Conservation (phyloP, 352 stramenopile species). For the Phytophthora ohioensis region DNA sequence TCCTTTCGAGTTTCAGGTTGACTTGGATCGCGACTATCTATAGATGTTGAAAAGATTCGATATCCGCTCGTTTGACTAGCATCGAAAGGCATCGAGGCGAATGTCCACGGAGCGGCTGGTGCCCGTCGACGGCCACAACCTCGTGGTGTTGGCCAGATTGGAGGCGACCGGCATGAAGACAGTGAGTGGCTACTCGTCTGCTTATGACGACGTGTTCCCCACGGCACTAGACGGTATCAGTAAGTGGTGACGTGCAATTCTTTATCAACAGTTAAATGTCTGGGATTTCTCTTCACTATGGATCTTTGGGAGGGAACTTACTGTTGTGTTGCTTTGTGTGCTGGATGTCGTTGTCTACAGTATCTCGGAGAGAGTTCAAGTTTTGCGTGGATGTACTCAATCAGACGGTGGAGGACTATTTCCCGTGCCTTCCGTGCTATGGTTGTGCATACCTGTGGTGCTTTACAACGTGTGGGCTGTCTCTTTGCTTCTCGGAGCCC, state of each 20-base stretch:
- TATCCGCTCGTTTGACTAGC: conserved; percentile 26
- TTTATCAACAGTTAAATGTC: not conserved
- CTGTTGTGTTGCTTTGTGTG: not conserved
- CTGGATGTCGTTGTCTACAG: conserved; percentile 33
- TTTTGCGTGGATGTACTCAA: conserved; percentile 83
- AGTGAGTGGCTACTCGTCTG: conserved; percentile 60
- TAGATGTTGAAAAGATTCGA: conserved; percentile 30
- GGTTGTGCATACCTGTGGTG: conserved; percentile 76
- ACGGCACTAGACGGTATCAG: conserved; percentile 71
- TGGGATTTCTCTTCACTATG: not conserved
- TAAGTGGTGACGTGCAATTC: conserved; percentile 28
- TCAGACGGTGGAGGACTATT: conserved; percentile 78
- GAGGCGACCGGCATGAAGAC: conserved; percentile 56
- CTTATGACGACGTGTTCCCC: conserved; percentile 68
- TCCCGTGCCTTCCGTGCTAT: conserved; percentile 77
- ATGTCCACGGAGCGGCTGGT: conserved; percentile 78
- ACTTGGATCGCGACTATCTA: conserved; percentile 14
- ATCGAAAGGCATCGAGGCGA: conserved; percentile 11
- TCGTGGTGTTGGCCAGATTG: conserved; percentile 68
- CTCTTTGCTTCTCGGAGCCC: conserved; percentile 64
- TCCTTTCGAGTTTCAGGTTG: conserved; percentile 7
- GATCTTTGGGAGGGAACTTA: conserved; percentile 1
- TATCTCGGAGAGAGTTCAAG: conserved; percentile 78
- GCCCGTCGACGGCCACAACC: conserved; percentile 47
- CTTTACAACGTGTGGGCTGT: conserved; percentile 66